A percentile compares a stretch with the other conserved stretches of the same genome.
Conservation (phyloP, 2,329 filamentous ascomycete species). For the Pezicula rhizophila region DNA sequence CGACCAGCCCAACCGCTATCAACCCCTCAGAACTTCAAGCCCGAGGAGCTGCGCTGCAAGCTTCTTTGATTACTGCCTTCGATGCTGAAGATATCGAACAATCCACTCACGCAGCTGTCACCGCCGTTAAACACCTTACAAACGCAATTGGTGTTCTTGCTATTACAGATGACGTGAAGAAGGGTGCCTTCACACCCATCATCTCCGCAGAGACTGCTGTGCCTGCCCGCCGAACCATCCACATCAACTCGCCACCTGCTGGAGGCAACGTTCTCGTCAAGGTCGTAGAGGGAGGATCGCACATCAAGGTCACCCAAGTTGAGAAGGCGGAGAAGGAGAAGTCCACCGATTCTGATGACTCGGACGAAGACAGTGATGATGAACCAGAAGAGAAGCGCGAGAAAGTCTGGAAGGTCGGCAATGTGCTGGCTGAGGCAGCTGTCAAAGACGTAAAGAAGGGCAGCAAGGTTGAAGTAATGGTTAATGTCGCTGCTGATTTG, state of each 20-base stretch:
- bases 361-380: slow-evolving; percentile 58
- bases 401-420: slow-evolving; percentile 87
- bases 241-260: slow-evolving; percentile 68
- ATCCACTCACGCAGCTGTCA: slow-evolving; percentile 91
- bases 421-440: slow-evolving; percentile 76
- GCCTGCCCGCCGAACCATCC: slow-evolving; percentile 77
- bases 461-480: slow-evolving; percentile 86
- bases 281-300: slow-evolving; percentile 79
- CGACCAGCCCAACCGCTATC: slow-evolving; percentile 70
- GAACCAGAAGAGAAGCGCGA: slow-evolving; percentile 84
- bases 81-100: slow-evolving; percentile 91
- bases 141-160: slow-evolving; percentile 84
- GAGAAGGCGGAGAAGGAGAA: slow-evolving; percentile 61
- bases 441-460: slow-evolving; percentile 81
- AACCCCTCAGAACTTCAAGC: slow-evolving; percentile 90
- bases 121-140: slow-evolving; percentile 82
- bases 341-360: slow-evolving; percentile 50
- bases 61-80: slow-evolving; percentile 89
- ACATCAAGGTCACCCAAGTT: slow-evolving; percentile 90
- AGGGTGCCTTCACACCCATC: slow-evolving; percentile 72
- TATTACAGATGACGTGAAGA: slow-evolving; percentile 48
- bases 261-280: slow-evolving; percentile 86
- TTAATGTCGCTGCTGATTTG: slow-evolving; percentile 79
- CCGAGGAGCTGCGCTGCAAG: slow-evolving; percentile 90
- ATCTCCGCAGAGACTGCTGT: slow-evolving; percentile 83